Evolutionary conservation across 2,329 filamentous ascomycete genomes (phyloP).

Genomic region (Fusarium pseudonygamai): DNA sequence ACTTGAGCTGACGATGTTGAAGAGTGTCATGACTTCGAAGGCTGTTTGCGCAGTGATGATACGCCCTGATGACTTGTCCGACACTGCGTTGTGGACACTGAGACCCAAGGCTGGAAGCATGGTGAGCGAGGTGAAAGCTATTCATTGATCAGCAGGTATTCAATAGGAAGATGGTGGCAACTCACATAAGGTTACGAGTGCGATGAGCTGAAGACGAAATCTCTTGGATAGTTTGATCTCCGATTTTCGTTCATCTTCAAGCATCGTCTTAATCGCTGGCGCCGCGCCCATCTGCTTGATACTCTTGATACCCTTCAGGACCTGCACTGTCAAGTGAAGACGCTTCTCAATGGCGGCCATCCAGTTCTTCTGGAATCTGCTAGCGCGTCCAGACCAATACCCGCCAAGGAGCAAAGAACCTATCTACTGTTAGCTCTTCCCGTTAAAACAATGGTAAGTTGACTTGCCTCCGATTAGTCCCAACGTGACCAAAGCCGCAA

Average conservation of each 20-base stretch:
- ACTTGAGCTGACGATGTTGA: not conserved
- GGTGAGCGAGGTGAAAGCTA: not conserved
- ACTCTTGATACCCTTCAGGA: not conserved
- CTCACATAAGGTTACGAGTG: not conserved
- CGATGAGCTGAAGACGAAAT: not conserved
- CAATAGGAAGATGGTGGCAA: rapidly evolving
- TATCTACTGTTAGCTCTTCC: not conserved
- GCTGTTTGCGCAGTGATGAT: not conserved
- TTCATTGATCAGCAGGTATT: rapidly evolving
- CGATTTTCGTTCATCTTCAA: not conserved
- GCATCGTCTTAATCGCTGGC: not conserved
- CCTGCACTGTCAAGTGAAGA: not conserved
- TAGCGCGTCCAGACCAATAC: not conserved
- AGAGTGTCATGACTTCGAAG: not conserved
- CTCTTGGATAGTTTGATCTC: not conserved
- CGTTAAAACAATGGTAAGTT: rapidly evolving
- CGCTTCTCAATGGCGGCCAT: not conserved
- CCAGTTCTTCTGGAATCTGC: not conserved
- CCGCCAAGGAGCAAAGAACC: rapidly evolving
- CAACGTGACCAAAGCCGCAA: not conserved
- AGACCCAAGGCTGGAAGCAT: not conserved
- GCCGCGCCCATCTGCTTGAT: not conserved
- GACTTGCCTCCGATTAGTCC: not conserved
- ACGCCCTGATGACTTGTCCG: not conserved
- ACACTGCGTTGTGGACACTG: not conserved